phyloP scores from a whole-genome alignment of 140 eudicot species.

The Flaveria floridana region DNA sequence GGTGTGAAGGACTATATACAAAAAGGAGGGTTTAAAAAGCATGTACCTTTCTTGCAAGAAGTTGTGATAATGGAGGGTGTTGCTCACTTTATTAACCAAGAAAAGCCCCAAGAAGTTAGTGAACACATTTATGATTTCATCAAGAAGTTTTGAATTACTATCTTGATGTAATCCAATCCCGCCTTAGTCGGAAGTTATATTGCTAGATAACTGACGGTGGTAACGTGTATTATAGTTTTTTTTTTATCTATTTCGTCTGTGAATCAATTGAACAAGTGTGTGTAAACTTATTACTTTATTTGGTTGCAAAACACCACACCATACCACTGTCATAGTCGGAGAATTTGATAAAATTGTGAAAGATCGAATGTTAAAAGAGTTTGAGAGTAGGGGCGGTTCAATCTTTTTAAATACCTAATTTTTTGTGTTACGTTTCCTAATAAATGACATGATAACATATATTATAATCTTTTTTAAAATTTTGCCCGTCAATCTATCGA shows the following conservation, averaged over 20 bases:
- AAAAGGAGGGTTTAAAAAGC: constrained; percentile 60
- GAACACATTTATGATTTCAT: constrained; percentile 62
- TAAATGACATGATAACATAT: no score
- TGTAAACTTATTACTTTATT: background rate
- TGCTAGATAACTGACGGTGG: background rate
- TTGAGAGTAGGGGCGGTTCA: no score
- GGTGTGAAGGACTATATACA: constrained; percentile 76
- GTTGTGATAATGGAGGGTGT: constrained; percentile 81
- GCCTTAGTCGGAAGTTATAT: background rate
- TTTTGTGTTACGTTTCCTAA: no score
- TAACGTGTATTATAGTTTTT: constrained; percentile 6
- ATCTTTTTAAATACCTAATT: no score
- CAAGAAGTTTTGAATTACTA: constrained; percentile 48
- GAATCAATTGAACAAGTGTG: background rate
- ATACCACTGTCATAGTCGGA: background rate
- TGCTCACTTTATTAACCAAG: constrained; percentile 80
- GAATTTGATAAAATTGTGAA: background rate
- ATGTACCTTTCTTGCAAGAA: constrained; percentile 84
- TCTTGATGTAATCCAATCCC: background rate
- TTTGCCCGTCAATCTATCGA: no score
- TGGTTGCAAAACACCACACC: background rate
- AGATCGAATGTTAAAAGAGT: no score
- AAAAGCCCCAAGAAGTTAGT: constrained; percentile 65
- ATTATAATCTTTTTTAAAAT: no score
- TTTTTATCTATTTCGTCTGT: background rate